Evolutionary conservation across 805 yeast genomes (phyloP), one percentile per base, ranked within the genome.

Genomic region (Candida dendrica): DNA sequence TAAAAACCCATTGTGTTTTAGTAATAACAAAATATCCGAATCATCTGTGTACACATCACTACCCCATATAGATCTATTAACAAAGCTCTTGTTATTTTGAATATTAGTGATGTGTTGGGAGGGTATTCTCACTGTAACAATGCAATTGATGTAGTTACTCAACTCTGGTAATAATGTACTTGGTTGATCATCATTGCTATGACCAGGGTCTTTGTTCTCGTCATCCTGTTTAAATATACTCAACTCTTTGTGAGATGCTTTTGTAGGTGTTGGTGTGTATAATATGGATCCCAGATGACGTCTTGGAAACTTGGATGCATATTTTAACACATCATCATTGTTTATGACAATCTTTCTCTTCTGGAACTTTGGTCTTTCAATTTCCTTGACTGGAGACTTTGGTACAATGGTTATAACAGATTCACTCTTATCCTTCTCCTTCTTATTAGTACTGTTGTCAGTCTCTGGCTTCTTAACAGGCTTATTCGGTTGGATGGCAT

Each of bases 41-140:
- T 91, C 98, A 61, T 93, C 98, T 0, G 97, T 86, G 61, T 91
- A 93, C 1, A 93, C 69, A 36, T 90, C 95, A 2, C 90, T 75
- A 2, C 98, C 98, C 98, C 98, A 91, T 2, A 89, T 48, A 37
- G 74, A 72, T 18, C 61, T 46, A 15, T 51, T 46, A 14, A 37
- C 42, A 32, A 47, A 55, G 36, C 53, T 46, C 26, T 44, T 39
- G 41, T 54, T 57, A 44, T 57, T 57, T 15, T 34, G 42, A 10
- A 55, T 37, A 29, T 57, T 55, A 13, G 49, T 45, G 10, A 61
- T 46, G 3, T 53, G 51, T 36, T 47, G 47, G 3, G 55, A 53
- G 15, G 63, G 55, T 15, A 60, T 50, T 14, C 60, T 47, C 3
- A 61, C 54, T 1, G 63, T 57, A 13, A 61, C 40, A 8, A 60